phyloP scores from a whole-genome alignment of 176 grass and related monocot genomes.

The Oryza meyeriana region DNA sequence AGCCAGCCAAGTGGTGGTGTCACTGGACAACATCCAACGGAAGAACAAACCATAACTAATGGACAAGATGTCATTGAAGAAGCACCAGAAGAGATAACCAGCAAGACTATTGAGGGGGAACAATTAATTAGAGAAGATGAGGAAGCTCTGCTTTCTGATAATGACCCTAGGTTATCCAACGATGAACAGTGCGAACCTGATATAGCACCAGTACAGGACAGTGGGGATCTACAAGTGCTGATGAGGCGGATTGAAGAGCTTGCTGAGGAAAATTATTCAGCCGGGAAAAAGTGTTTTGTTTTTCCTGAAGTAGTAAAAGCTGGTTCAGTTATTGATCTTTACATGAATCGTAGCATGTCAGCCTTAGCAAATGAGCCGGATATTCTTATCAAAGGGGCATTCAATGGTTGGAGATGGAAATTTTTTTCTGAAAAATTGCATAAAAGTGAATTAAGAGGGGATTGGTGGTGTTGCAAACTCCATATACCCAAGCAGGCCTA shows the following conservation, averaged over 20 bases:
- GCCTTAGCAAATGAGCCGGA: conserved; percentile 50
- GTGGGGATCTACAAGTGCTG: conserved; percentile 43
- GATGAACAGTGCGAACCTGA: conserved; percentile 16
- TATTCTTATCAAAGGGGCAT: conserved; percentile 80
- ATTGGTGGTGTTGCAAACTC: conserved; percentile 94
- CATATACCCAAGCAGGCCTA: conserved; percentile 89
- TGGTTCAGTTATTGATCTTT: conserved; percentile 59
- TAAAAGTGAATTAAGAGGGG: conserved; percentile 69
- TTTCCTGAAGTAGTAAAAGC: conserved; percentile 56
- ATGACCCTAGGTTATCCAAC: conserved; percentile 5
- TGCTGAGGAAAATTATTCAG: conserved; percentile 60
- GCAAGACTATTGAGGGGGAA: not conserved
- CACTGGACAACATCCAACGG: not conserved
- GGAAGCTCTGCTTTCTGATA: conserved; percentile 17
- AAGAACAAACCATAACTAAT: not conserved
- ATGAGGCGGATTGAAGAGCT: conserved; percentile 50
- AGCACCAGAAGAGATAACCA: not conserved
- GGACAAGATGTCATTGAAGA: not conserved
- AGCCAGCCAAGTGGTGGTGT: not conserved
- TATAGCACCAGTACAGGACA: not conserved
- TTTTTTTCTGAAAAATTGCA: conserved; percentile 64
- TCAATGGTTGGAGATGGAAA: conserved; percentile 95
- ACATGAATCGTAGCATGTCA: conserved; percentile 65
- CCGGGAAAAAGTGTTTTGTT: conserved; percentile 64
- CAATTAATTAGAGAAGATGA: not conserved